These are phyloP conservation scores for Picea sitchensis DNA, from an alignment of 75 land plant species.

Conservation along the genomic window DNA sequence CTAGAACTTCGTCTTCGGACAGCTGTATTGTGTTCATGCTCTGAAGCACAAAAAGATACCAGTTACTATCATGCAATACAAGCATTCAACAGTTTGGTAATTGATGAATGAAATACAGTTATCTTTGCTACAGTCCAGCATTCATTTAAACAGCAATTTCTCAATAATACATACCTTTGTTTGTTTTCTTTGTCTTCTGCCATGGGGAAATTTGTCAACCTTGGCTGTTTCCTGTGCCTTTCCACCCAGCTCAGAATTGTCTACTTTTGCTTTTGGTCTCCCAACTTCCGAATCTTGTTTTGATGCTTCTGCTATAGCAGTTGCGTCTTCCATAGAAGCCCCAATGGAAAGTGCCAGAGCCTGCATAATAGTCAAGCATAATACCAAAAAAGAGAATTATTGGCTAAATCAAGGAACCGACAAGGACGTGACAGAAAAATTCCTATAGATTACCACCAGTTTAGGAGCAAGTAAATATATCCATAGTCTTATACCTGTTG, in stretches of 20 bases:
- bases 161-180: background rate
- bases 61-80: background rate
- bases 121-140: background rate
- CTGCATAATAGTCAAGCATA: conserved; percentile 22
- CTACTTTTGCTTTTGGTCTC: conserved; percentile 16
- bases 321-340: conserved; percentile 16
- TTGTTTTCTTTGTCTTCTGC: conserved; percentile 9
- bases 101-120: background rate
- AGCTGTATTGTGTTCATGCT: conserved; percentile 43
- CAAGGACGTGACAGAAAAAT: background rate
- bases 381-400: background rate
- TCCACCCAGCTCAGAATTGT: conserved; percentile 22
- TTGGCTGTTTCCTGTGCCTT: conserved; percentile 25
- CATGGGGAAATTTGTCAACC: conserved; percentile 11
- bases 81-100: background rate
- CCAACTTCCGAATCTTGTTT: background rate
- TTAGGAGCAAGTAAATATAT: background rate
- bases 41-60: conserved; percentile 22
- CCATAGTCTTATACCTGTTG: conserved; percentile 25
- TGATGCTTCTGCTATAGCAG: conserved; percentile 11
- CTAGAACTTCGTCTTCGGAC: conserved; percentile 65
- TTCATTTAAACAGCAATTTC: background rate
- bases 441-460: background rate
- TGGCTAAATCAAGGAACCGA: background rate
- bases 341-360: conserved; percentile 74